Conservation (phyloP, 495 filamentous ascomycete genomes). For the Melanomma pulvis-pyrius region DNA sequence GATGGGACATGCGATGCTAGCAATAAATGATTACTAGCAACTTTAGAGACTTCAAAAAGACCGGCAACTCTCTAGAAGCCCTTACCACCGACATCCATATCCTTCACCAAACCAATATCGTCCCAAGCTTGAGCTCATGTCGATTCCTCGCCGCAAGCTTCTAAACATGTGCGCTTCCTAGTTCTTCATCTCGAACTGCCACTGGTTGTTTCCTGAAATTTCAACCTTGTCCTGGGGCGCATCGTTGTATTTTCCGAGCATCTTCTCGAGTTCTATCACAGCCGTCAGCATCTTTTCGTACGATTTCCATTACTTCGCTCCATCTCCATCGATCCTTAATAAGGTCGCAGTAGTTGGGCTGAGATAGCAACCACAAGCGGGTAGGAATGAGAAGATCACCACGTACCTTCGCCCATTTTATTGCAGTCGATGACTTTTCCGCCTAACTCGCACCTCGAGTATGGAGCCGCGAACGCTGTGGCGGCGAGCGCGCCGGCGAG, state of each 20-base stretch:
- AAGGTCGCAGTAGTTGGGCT: background rate
- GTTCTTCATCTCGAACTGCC: background rate
- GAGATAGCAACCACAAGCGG: background rate
- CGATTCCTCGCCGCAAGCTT: no score
- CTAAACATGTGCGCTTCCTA: background rate
- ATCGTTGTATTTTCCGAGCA: no score
- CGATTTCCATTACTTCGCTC: background rate
- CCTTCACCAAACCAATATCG: no score
- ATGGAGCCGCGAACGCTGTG: background rate
- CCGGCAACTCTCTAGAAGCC: no score
- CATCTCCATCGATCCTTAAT: constrained; percentile 2
- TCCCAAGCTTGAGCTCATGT: no score
- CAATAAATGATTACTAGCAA: no score
- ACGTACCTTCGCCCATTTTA: constrained; percentile 8
- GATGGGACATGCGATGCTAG: no score
- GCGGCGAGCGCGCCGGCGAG: background rate
- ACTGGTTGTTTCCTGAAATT: background rate
- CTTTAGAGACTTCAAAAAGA: no score
- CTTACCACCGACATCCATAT: background rate
- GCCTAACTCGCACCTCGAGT: background rate
- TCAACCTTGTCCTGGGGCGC: no score
- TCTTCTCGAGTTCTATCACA: background rate
- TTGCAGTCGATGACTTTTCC: background rate
- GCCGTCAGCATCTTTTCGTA: background rate
- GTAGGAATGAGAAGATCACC: background rate